A percentile compares a stretch with the other conserved stretches of the same genome.
These are phyloP conservation scores for Phaeomoniella chlamydospora DNA, from an alignment of 2,329 filamentous ascomycete species.

Conservation along the genomic window DNA sequence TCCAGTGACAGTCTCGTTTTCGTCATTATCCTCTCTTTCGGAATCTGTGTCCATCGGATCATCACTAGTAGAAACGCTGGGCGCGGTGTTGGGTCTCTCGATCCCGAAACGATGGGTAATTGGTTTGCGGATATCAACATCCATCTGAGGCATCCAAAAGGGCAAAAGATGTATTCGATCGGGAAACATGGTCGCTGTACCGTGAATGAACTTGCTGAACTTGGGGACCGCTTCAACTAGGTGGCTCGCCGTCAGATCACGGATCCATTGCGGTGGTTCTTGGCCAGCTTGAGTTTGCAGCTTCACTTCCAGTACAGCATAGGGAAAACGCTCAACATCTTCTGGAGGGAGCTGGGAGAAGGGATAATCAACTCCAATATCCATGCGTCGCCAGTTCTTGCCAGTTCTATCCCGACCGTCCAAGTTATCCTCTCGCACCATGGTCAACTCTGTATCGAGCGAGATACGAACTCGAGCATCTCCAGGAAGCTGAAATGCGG, in stretches of 20 bases:
- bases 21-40: conserved; percentile 42
- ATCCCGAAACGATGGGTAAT: conserved; percentile 82
- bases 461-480: conserved; percentile 95
- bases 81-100: conserved; percentile 59
- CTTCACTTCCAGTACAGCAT: conserved; percentile 93
- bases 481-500: conserved; percentile 90
- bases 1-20: conserved; percentile 11
- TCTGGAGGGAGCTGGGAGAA: conserved; percentile 76
- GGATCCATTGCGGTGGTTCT: conserved; percentile 91
- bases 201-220: conserved; percentile 98
- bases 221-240: conserved; percentile 97
- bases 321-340: conserved; percentile 85
- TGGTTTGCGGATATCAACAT: conserved; percentile 91
- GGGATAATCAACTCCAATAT: conserved; percentile 92
- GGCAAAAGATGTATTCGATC: conserved; percentile 77
- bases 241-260: conserved; percentile 82
- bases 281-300: conserved; percentile 91
- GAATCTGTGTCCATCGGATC: conserved; percentile 59
- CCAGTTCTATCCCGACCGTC: conserved; percentile 64
- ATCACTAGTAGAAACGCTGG: conserved; percentile 62
- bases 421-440: conserved; percentile 89
- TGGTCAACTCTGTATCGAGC: conserved; percentile 86
- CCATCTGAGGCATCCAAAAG: conserved; percentile 98
- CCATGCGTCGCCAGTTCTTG: conserved; percentile 89
- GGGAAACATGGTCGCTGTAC: conserved; percentile 75